Evolutionary conservation across 2,329 filamentous ascomycete species (phyloP).

Genomic region (Fusarium zealandicum): DNA sequence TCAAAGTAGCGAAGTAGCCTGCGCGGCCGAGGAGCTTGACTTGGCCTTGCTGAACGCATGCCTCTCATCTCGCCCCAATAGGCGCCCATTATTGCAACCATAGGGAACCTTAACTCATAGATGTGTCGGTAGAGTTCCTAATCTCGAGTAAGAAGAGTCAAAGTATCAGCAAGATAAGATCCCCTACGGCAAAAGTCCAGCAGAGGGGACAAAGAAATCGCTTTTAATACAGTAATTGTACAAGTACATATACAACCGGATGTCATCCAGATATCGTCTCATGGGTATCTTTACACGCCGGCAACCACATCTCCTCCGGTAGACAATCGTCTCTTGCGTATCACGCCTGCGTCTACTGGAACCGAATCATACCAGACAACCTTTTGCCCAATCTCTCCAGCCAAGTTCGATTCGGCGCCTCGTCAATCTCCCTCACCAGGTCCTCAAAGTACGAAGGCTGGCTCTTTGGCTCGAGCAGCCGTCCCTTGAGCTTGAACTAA

Average conservation of each 20-base stretch:
- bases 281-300: conserved; percentile 27
- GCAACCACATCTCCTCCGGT: conserved; percentile 15
- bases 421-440: conserved; percentile 67
- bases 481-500: conserved; percentile 53
- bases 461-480: conserved; percentile 64
- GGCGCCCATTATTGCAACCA: no score
- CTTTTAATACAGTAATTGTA: conserved; percentile 41
- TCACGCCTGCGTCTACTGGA: conserved; percentile 51
- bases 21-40: no score
- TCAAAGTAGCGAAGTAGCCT: no score
- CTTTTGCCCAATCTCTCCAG: conserved; percentile 60
- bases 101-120: no score
- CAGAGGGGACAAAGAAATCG: conserved; percentile 11
- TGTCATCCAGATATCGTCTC: conserved; percentile 26
- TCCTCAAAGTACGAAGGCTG: conserved; percentile 71
- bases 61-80: no score
- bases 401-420: conserved; percentile 65
- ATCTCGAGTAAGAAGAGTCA: no score
- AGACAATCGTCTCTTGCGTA: not conserved
- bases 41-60: no score
- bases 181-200: conserved; percentile 1
- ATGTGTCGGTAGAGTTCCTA: no score
- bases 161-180: no score
- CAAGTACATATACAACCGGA: conserved; percentile 37
- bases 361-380: conserved; percentile 65